These are phyloP conservation scores for Colletotrichum eleusines DNA, from an alignment of 2,329 filamentous ascomycete species.

Conservation along the genomic window DNA sequence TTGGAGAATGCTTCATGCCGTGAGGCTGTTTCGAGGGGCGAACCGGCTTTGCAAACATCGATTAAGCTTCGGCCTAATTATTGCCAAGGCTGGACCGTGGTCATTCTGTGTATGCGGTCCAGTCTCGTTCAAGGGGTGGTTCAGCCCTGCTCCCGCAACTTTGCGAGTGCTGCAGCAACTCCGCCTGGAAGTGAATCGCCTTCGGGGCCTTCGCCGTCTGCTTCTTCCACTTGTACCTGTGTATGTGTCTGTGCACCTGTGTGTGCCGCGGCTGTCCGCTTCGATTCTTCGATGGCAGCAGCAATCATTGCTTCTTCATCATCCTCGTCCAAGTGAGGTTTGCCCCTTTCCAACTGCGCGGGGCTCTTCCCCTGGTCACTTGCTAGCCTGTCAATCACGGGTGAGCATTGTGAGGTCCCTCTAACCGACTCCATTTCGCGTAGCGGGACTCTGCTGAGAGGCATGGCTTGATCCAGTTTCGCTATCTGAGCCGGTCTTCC, in stretches of 20 bases:
- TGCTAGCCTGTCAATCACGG: slow-evolving; percentile 41
- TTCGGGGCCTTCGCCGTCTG: slow-evolving; percentile 42
- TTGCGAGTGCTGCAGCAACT: slow-evolving; percentile 71
- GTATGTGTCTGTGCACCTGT: slow-evolving; percentile 43
- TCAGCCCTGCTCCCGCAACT: slow-evolving; percentile 62
- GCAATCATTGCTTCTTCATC: slow-evolving; percentile 64
- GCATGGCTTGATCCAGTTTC: slow-evolving; percentile 54
- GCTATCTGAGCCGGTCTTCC: slow-evolving; percentile 45
- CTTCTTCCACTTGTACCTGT: slow-evolving; percentile 42
- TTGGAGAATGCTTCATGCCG: neutral
- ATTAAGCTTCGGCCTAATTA: slow-evolving; percentile 16
- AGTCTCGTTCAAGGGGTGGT: neutral
- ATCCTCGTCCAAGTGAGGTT: slow-evolving; percentile 57
- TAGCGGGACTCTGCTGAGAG: slow-evolving; percentile 56
- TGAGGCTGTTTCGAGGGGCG: neutral
- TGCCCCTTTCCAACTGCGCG: slow-evolving; percentile 54
- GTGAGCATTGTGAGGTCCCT: slow-evolving; percentile 43
- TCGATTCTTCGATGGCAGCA: slow-evolving; percentile 61
- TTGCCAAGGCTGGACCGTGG: slow-evolving; percentile 7
- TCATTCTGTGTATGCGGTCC: neutral
- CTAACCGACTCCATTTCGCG: slow-evolving; percentile 52
- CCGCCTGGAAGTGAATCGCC: slow-evolving; percentile 66
- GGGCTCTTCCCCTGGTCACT: slow-evolving; percentile 36
- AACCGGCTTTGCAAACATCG: slow-evolving; percentile 9
- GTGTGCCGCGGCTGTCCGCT: slow-evolving; percentile 51